Evolutionary conservation across 176 grass and related monocot species (phyloP), one percentile per base, ranked within the genome.

Genomic region (Oryza australiensis): DNA sequence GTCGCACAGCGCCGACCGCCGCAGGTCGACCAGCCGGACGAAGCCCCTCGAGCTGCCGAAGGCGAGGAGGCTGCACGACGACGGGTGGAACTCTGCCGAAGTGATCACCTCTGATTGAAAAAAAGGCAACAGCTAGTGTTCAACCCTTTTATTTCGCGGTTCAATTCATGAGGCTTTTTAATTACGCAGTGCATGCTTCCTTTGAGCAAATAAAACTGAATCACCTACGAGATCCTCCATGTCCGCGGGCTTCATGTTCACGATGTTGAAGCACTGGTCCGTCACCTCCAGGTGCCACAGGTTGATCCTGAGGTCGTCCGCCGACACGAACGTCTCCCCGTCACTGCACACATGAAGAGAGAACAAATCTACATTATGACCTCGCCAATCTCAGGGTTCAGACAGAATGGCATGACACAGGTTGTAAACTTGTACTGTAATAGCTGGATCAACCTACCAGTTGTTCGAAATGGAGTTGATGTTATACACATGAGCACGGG

Each of bases 181-280:
- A 37, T 37, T 37, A 40, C 10, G 38, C 38, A 40, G 38, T 8
- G 51, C 7, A 5, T 2, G 12, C 28, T 23, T 0, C 3, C 16
- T 51, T 1, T 2, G 57, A 82, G 3, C 6, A 41, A 64, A 43
- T n/a, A n/a, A 55, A 43, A 84, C 70, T 42, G 74, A 79, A 87
- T 88, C 90, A 91, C 90, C 90, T 91, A 91, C 82, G 82, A 91
- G 90, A 82, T 91, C 90, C 76, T 88, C 86, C 82, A 91, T 88
- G 73, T 83, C 51, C 48, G 62, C 18, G 66, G 89, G 86, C 82
- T 46, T 88, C 78, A 22, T 69, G 77, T 91, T 86, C n/a, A 88
- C 64, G 62, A 91, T 83, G 78, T 70, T 86, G 79, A 91, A 91
- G 59, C 90, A 91, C 80, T 79, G 86, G 68, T 28, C 57, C 57